Percentiles rank a stretch among this genome's conserved stretches.
phyloP scores from a whole-genome alignment of 2,329 filamentous ascomycete genomes.

The Aspergillus uvarum region DNA sequence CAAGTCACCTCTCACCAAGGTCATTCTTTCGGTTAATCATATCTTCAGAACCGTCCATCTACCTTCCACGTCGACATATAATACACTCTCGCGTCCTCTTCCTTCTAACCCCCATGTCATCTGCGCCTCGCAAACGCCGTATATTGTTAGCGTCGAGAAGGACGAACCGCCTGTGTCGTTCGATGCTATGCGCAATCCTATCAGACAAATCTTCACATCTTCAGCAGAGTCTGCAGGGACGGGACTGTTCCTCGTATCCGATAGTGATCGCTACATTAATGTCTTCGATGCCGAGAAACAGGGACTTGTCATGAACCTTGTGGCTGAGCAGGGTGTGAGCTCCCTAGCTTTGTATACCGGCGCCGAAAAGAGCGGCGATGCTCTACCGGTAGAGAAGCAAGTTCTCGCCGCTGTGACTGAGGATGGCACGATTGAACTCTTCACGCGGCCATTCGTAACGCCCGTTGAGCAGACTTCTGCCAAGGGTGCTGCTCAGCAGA shows the following conservation, averaged over 20 bases:
- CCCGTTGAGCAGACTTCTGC: conserved; percentile 25
- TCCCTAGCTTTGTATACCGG: conserved; percentile 38
- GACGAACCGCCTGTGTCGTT: conserved; percentile 44
- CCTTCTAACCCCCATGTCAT: conserved; percentile 45
- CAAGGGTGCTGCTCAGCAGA: conserved; percentile 41
- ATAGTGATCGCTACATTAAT: conserved; percentile 52
- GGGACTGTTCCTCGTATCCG: conserved; percentile 49
- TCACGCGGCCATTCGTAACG: conserved; percentile 49
- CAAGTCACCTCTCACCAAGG: conserved; percentile 1
- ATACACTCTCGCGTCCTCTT: conserved; percentile 43
- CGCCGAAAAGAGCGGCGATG: conserved; percentile 16
- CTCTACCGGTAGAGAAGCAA: conserved; percentile 36
- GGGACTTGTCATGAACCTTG: conserved; percentile 49
- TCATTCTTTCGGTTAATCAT: conserved; percentile 16
- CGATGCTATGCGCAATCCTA: conserved; percentile 51
- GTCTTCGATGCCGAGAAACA: conserved; percentile 47
- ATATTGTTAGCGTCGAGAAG: conserved; percentile 45
- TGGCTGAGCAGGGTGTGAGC: conserved; percentile 49
- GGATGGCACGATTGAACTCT: conserved; percentile 52
- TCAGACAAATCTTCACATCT: conserved; percentile 49
- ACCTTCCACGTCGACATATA: conserved; percentile 41
- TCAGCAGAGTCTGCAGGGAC: conserved; percentile 34
- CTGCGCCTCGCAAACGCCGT: conserved; percentile 52
- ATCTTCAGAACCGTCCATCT: conserved; percentile 43
- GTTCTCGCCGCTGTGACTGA: conserved; percentile 48